Evolutionary conservation across 441 rosid species (phyloP).

Genomic region (Populus tomentosa): DNA sequence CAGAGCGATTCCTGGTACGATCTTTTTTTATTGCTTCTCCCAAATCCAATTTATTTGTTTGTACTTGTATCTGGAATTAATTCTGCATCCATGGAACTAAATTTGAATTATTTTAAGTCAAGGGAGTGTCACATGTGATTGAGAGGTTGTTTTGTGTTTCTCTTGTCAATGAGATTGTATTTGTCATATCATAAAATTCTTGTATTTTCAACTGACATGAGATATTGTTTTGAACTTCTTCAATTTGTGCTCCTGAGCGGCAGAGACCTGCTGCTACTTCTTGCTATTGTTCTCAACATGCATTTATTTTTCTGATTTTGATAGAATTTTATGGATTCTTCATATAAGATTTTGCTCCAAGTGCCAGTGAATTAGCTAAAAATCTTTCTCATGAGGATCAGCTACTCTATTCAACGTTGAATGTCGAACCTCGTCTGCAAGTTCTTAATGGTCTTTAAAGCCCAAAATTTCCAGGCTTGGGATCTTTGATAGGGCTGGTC

Average conservation of each 20-base stretch:
- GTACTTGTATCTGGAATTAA: not conserved
- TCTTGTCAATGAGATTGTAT: not conserved
- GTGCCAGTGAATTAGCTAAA: not conserved
- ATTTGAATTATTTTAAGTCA: not conserved
- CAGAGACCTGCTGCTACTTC: not conserved
- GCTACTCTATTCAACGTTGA: not conserved
- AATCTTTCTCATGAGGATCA: not conserved
- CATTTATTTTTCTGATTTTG: not conserved
- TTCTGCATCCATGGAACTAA: not conserved
- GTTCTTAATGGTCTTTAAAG: not conserved
- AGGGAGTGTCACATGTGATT: not conserved
- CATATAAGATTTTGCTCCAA: not conserved
- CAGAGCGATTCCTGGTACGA: slow-evolving; percentile 38
- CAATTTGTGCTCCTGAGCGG: not conserved
- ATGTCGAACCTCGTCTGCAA: not conserved
- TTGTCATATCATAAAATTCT: not conserved
- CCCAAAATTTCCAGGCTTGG: not conserved
- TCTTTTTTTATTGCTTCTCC: not conserved
- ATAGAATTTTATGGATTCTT: not conserved
- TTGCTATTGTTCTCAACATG: not conserved
- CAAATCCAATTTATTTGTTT: not conserved
- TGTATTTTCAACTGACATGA: not conserved
- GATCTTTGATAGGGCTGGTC: not conserved
- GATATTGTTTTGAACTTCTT: not conserved
- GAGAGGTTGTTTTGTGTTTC: not conserved